phyloP scores from a whole-genome alignment of 805 yeast species.

The Candida insectalens region DNA sequence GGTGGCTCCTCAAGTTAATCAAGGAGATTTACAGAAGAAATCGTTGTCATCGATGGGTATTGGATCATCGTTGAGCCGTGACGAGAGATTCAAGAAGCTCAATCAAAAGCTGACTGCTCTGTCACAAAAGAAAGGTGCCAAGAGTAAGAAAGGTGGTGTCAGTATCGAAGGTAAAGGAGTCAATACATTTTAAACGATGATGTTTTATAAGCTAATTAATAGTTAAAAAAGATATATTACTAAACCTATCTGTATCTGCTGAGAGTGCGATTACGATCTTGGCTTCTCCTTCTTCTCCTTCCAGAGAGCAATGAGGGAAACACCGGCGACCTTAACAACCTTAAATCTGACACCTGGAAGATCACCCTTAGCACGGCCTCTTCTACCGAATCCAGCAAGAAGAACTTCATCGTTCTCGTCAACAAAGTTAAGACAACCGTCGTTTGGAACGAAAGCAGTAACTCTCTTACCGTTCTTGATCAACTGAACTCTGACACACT shows the following conservation, averaged over 20 bases:
- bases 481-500: slow-evolving; percentile 99
- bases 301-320: slow-evolving; percentile 98
- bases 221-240: too few relatives aligned
- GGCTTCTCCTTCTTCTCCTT: slow-evolving; percentile 99
- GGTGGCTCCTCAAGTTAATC: slow-evolving; percentile 75
- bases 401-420: slow-evolving; percentile 99
- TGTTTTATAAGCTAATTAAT: too few relatives aligned
- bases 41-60: slow-evolving; percentile 32
- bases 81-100: slow-evolving; percentile 75
- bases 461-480: slow-evolving; percentile 99
- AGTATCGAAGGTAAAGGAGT: slow-evolving; percentile 65
- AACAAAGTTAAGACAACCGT: slow-evolving; percentile 99
- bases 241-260: too few relatives aligned
- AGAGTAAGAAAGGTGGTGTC: slow-evolving; percentile 49
- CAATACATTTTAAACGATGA: slow-evolving; percentile 2
- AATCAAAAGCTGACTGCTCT: slow-evolving; percentile 45
- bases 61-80: slow-evolving; percentile 44
- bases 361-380: slow-evolving; percentile 99
- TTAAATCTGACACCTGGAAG: slow-evolving; percentile 99
- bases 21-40: slow-evolving; percentile 34
- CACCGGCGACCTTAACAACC: slow-evolving; percentile 99
- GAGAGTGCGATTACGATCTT: slow-evolving; percentile 98
- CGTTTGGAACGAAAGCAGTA: slow-evolving; percentile 99
- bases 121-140: slow-evolving; percentile 36
- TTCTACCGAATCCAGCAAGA: slow-evolving; percentile 99